These are phyloP conservation scores for Juncus inflexus DNA, from an alignment of 176 grass and related monocot genomes.

Conservation along the genomic window DNA sequence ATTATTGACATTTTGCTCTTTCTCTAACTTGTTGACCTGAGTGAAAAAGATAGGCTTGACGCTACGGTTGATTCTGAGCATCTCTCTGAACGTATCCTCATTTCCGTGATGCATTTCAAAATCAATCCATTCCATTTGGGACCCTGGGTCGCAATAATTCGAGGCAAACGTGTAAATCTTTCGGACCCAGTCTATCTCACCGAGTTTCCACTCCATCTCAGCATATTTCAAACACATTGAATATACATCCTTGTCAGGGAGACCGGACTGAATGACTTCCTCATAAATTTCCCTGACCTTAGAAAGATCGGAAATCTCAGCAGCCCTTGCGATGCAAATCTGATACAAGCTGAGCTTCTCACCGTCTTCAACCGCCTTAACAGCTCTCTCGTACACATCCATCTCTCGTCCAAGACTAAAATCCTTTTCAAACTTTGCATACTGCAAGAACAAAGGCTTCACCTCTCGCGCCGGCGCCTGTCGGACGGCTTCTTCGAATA, in stretches of 20 bases:
- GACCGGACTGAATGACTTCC: no score
- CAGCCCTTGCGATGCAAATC: slow-evolving; percentile 45
- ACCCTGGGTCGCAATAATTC: slow-evolving; percentile 30
- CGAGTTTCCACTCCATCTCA: slow-evolving; percentile 26
- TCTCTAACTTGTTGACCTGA: slow-evolving; percentile 31
- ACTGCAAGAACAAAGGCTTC: slow-evolving; percentile 49
- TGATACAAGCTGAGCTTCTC: slow-evolving; percentile 81
- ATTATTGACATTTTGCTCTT: neutral
- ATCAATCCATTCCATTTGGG: slow-evolving; percentile 37
- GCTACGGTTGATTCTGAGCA: slow-evolving; percentile 35
- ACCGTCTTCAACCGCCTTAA: slow-evolving; percentile 54
- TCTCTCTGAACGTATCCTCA: slow-evolving; percentile 50
- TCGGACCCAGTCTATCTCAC: slow-evolving; percentile 41
- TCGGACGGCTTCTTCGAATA: slow-evolving; percentile 51
- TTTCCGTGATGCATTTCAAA: slow-evolving; percentile 50
- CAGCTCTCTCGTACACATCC: slow-evolving; percentile 76
- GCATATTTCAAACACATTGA: no score
- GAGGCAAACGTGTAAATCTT: slow-evolving; percentile 36
- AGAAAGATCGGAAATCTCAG: slow-evolving; percentile 41
- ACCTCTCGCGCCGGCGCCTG: slow-evolving; percentile 41
- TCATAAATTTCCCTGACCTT: slow-evolving; percentile 38
- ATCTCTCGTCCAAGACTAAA: slow-evolving; percentile 74
- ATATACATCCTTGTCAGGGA: no score
- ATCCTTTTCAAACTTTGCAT: slow-evolving; percentile 69
- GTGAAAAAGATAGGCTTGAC: slow-evolving; percentile 10